phyloP scores from a whole-genome alignment of 805 yeast species.

The Candida quercuum region DNA sequence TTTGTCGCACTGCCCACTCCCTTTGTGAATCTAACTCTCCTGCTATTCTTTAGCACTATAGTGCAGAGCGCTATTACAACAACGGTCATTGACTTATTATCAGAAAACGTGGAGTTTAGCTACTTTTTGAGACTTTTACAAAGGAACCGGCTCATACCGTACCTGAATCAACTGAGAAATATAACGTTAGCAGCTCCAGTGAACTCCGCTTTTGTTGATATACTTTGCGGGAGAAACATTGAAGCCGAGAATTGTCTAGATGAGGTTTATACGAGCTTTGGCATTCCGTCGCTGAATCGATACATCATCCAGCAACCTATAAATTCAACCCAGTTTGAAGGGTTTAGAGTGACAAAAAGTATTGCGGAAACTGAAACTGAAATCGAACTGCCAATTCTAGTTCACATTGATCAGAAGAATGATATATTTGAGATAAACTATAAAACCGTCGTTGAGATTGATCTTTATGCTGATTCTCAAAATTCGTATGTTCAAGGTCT shows the following conservation, averaged over 20 bases:
- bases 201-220: constrained; percentile 61
- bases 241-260: not conserved
- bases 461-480: constrained; percentile 55
- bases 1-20: no score
- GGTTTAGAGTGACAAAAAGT: constrained; percentile 9
- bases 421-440: constrained; percentile 31
- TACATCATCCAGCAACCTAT: constrained; percentile 14
- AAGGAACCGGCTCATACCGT: constrained; percentile 54
- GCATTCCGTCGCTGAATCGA: constrained; percentile 6
- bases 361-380: constrained; percentile 10
- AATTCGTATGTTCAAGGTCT: constrained; percentile 66
- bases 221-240: no score
- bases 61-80: constrained; percentile 18
- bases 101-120: constrained; percentile 63
- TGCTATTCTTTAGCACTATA: not conserved
- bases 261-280: constrained; percentile 3
- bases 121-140: constrained; percentile 58
- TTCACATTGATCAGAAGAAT: constrained; percentile 11
- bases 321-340: constrained; percentile 7
- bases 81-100: constrained; percentile 63
- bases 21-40: not conserved
- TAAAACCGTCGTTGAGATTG: constrained; percentile 49
- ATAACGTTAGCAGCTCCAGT: constrained; percentile 78
- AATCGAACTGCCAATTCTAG: constrained; percentile 24
- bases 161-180: constrained; percentile 51